These are phyloP conservation scores for Phytophthora agathidicida DNA, from an alignment of 352 stramenopile genomes.

Conservation along the genomic window DNA sequence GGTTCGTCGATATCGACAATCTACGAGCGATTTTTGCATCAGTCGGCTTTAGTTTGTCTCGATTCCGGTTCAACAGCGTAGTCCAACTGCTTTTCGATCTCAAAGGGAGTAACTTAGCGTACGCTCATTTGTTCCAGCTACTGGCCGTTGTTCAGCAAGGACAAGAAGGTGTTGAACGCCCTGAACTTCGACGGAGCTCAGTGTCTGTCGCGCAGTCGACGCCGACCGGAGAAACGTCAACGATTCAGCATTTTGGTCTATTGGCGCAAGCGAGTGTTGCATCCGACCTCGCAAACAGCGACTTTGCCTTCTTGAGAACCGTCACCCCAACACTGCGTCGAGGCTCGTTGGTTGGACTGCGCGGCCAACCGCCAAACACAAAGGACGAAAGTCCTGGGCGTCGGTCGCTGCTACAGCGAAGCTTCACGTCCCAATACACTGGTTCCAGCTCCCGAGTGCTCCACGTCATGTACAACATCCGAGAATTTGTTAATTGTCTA, in stretches of 20 bases:
- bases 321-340: constrained; percentile 3
- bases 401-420: constrained; percentile 17
- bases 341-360: not conserved
- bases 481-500: constrained; percentile 1
- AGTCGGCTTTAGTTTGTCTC: constrained; percentile 53
- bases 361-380: not conserved
- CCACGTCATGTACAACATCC: constrained; percentile 23
- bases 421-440: constrained; percentile 9
- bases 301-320: constrained; percentile 14
- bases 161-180: not conserved
- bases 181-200: not conserved
- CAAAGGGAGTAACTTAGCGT: constrained; percentile 38
- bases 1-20: constrained; percentile 44
- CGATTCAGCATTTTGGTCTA: constrained; percentile 7
- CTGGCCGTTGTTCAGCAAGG: constrained; percentile 28
- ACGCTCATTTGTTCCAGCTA: constrained; percentile 47
- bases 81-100: constrained; percentile 55
- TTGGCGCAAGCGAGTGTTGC: constrained; percentile 9
- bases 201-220: constrained; percentile 9
- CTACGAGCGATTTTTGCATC: constrained; percentile 39
- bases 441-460: constrained; percentile 23
- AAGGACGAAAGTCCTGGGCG: not conserved
- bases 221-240: not conserved
- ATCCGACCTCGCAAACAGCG: constrained; percentile 8
- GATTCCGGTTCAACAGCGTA: constrained; percentile 63